phyloP scores from a whole-genome alignment of 208 protist species.

The Crithidia sp. region DNA sequence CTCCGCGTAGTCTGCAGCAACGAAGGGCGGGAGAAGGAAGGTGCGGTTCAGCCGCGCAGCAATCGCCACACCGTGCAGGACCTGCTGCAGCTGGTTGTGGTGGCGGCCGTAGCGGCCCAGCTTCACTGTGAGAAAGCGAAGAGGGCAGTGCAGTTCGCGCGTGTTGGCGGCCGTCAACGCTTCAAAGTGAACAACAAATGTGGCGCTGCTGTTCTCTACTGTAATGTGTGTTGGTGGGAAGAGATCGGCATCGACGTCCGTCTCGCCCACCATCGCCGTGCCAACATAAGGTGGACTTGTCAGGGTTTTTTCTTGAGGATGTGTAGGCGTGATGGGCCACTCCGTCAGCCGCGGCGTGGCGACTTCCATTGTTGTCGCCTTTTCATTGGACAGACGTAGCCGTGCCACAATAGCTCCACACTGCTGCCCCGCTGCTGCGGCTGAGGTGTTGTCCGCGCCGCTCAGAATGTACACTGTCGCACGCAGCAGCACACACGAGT shows the following conservation, averaged over 20 bases:
- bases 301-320: background rate
- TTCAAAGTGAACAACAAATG: constrained; percentile 5
- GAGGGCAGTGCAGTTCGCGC: constrained; percentile 12
- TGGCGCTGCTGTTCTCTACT: background rate
- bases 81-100: constrained; percentile 31
- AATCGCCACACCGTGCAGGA: constrained; percentile 22
- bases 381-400: background rate
- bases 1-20: background rate
- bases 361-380: background rate
- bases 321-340: background rate
- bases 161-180: background rate
- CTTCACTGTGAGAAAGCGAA: constrained; percentile 19
- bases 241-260: constrained; percentile 15
- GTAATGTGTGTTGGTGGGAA: background rate
- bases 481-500: constrained; percentile 5
- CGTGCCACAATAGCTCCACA: constrained; percentile 8
- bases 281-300: constrained; percentile 7
- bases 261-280: constrained; percentile 7
- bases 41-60: constrained; percentile 20
- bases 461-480: constrained; percentile 5
- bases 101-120: constrained; percentile 29
- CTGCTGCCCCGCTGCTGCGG: background rate
- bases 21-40: constrained; percentile 19
- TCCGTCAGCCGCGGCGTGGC: constrained; percentile 10
- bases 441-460: background rate